Evolutionary conservation across 495 filamentous ascomycete species (phyloP).

Genomic region (Tetracladium marchalianum): DNA sequence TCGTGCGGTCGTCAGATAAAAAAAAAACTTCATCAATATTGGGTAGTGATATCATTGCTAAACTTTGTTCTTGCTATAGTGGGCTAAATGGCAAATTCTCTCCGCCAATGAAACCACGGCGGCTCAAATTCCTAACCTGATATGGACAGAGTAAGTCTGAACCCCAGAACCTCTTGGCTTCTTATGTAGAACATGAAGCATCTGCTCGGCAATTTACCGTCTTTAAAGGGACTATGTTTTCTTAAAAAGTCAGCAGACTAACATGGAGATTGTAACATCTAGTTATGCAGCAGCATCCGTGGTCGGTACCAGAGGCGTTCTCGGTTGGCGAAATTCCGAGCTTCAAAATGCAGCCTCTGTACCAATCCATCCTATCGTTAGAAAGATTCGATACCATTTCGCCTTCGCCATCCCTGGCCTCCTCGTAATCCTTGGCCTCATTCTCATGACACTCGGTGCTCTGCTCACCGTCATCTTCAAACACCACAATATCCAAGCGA

Average conservation of each 20-base stretch:
- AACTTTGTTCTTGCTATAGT: not conserved
- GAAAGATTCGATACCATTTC: conserved; percentile 22
- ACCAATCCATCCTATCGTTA: conserved; percentile 18
- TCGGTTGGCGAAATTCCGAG: conserved; percentile 3
- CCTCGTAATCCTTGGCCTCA: conserved; percentile 6
- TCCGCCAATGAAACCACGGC: conserved; percentile 7
- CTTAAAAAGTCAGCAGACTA: no score
- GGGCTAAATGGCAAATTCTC: conserved; percentile 24
- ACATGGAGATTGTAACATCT: no score
- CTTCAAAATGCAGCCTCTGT: conserved; percentile 3
- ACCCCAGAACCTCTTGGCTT: no score
- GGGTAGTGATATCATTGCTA: no score
- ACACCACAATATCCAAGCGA: not conserved
- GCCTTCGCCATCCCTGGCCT: conserved; percentile 28
- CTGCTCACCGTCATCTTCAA: conserved; percentile 9
- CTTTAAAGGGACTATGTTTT: no score
- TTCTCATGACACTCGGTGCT: conserved; percentile 5
- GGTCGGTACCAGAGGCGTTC: conserved; percentile 24
- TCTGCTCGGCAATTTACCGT: no score
- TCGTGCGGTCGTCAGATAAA: no score
- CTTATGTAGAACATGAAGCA: no score
- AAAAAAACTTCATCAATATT: no score
- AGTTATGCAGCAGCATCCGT: conserved; percentile 23
- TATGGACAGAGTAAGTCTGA: conserved; percentile 27
- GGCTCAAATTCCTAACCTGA: conserved; percentile 27